Percentiles rank a stretch among this genome's conserved stretches.
Conservation (phyloP, 495 filamentous ascomycete species). For the Penicillium salamii region DNA sequence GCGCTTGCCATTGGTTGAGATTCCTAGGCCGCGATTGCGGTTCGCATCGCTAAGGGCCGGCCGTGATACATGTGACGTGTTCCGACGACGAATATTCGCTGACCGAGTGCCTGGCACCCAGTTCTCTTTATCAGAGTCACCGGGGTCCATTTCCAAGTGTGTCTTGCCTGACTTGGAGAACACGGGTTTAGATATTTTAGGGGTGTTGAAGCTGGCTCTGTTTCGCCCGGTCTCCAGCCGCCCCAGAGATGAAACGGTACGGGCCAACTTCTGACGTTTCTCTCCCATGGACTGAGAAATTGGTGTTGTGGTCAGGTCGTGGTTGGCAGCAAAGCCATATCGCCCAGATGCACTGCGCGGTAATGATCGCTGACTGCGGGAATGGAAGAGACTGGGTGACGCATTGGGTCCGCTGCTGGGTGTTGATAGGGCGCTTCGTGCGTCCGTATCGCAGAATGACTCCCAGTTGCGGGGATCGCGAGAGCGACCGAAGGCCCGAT, state of each 20-base stretch:
- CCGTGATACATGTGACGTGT: conserved; percentile 34
- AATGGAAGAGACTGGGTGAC: conserved; percentile 64
- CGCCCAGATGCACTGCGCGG: conserved; percentile 39
- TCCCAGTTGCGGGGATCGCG: conserved; percentile 84
- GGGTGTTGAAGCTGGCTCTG: conserved; percentile 13
- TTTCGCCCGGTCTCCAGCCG: conserved; percentile 54
- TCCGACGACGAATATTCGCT: conserved; percentile 37
- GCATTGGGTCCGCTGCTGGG: conserved; percentile 70
- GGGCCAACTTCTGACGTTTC: conserved; percentile 60
- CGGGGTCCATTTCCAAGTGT: conserved; percentile 44
- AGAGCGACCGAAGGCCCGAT: conserved; percentile 62
- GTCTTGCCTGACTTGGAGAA: conserved; percentile 25
- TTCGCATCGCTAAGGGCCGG: conserved; percentile 48
- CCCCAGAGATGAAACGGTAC: conserved; percentile 64
- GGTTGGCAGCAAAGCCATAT: conserved; percentile 51
- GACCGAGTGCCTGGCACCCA: conserved; percentile 62
- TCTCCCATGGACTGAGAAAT: conserved; percentile 47
- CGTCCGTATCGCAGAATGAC: conserved; percentile 71
- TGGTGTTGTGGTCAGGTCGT: conserved; percentile 44
- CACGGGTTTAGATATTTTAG: conserved; percentile 26
- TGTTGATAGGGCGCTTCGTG: conserved; percentile 65
- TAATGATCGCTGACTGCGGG: conserved; percentile 52
- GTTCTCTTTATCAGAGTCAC: conserved; percentile 94
- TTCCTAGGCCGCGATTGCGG: conserved; percentile 25
- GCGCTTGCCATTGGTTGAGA: conserved; percentile 31